Conservation (phyloP, 1,139 yeast genomes). For the Hanseniaspora sp. region DNA sequence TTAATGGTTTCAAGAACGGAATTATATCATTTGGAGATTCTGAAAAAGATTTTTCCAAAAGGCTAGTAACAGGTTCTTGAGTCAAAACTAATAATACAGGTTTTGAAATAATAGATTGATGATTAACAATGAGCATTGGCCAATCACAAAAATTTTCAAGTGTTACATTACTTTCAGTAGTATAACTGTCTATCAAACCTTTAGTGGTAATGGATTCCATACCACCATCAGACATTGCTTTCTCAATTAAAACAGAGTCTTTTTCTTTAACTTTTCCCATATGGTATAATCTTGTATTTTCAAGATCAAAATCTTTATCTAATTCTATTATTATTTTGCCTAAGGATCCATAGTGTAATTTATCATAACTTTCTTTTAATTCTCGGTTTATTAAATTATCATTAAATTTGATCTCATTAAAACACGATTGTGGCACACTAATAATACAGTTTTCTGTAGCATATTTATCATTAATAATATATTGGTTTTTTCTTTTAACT, state of each 20-base stretch:
- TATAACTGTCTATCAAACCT: not conserved
- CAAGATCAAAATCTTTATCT: constrained; percentile 56
- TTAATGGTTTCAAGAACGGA: constrained; percentile 17
- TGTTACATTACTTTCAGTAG: constrained; percentile 12
- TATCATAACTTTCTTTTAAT: constrained; percentile 37
- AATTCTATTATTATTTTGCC: constrained; percentile 75
- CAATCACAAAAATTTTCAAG: constrained; percentile 34
- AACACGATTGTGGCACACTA: constrained; percentile 56
- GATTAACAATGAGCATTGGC: constrained; percentile 44
- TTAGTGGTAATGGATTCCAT: not conserved
- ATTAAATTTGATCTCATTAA: constrained; percentile 41
- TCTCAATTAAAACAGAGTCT: not conserved
- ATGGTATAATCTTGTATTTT: constrained; percentile 22
- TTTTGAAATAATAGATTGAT: constrained; percentile 31
- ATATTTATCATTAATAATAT: constrained; percentile 25
- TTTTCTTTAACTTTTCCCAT: not conserved
- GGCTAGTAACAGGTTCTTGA: constrained; percentile 58
- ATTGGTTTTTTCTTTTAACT: constrained; percentile 22
- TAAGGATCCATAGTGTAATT: constrained; percentile 55
- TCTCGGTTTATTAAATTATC: constrained; percentile 44
- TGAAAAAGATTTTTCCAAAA: constrained; percentile 30
- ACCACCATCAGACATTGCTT: not conserved
- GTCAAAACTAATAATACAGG: constrained; percentile 51
- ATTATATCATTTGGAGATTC: not conserved
- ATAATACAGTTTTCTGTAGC: constrained; percentile 48